Percentiles rank a stretch among this genome's conserved stretches.
Conservation (phyloP, 495 filamentous ascomycete genomes). For the Chaetomium tenue region DNA sequence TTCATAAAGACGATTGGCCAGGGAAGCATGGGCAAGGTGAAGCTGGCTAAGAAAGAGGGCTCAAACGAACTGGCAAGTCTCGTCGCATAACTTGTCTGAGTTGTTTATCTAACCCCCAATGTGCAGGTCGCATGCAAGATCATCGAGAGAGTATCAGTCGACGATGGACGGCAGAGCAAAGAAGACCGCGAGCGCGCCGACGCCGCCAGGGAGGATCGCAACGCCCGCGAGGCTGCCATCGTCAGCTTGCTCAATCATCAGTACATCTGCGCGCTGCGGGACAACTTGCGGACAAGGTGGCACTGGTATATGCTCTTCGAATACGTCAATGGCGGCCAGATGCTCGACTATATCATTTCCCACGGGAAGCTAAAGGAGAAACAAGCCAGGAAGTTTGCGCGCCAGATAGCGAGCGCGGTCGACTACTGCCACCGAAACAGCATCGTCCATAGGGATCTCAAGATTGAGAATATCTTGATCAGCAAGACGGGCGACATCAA, state of each 20-base stretch:
- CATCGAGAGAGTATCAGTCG: slow-evolving; percentile 81
- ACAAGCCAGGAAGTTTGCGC: slow-evolving; percentile 93
- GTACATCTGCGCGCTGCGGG: slow-evolving; percentile 94
- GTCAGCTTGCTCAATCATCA: slow-evolving; percentile 93
- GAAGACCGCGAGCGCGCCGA: slow-evolving; percentile 85
- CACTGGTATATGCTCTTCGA: slow-evolving; percentile 99
- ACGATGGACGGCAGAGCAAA: slow-evolving; percentile 68
- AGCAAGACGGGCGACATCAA: slow-evolving; percentile 99
- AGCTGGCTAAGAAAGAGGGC: slow-evolving; percentile 77
- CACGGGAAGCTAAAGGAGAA: slow-evolving; percentile 98
- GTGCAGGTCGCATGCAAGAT: slow-evolving; percentile 96
- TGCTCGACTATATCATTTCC: slow-evolving; percentile 99
- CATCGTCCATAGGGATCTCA: slow-evolving; percentile 95
- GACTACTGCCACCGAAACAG: slow-evolving; percentile 99
- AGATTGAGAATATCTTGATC: slow-evolving; percentile 99
- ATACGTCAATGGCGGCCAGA: slow-evolving; percentile 98
- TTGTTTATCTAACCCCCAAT: slow-evolving; percentile 20
- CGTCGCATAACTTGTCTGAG: slow-evolving; percentile 40
- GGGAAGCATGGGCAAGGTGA: slow-evolving; percentile 97
- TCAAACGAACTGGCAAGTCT: slow-evolving; percentile 72
- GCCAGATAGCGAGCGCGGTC: slow-evolving; percentile 96
- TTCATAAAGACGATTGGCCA: slow-evolving; percentile 97
- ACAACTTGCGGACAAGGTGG: slow-evolving; percentile 91
- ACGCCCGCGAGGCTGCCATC: slow-evolving; percentile 93
- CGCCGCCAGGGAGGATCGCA: slow-evolving; percentile 94